Conservation (phyloP, 1,284 basidiomycete genomes). For the Malassezia nana region DNA sequence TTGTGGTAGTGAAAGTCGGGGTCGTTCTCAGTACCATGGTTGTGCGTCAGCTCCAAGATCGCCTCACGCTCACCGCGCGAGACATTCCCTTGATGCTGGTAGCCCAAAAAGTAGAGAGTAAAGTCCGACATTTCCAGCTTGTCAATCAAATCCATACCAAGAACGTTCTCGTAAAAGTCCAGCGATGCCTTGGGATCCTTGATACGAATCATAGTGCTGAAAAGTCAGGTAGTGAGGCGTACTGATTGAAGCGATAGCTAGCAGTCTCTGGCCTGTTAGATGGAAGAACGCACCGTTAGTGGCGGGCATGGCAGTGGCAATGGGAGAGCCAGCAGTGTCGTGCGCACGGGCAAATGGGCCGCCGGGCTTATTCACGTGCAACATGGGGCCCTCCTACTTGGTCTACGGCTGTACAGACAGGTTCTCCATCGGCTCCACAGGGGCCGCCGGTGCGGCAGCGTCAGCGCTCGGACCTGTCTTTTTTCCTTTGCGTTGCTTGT, state of each 20-base stretch:
- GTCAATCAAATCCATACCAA: slow-evolving; percentile 77
- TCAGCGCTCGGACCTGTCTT: slow-evolving; percentile 5
- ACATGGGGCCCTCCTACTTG: not conserved
- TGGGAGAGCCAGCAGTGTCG: not conserved
- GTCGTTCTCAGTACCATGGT: slow-evolving; percentile 47
- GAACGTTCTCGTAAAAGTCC: slow-evolving; percentile 49
- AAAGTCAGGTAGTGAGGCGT: slow-evolving; percentile 7
- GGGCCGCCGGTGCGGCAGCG: not conserved
- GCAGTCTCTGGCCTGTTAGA: slow-evolving; percentile 28
- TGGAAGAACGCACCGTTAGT: not conserved
- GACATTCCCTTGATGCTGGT: slow-evolving; percentile 56
- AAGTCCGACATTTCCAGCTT: slow-evolving; percentile 53
- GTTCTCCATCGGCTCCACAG: slow-evolving; percentile 2
- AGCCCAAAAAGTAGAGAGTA: slow-evolving; percentile 64
- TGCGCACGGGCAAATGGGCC: not conserved
- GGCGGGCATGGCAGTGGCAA: slow-evolving; percentile 3
- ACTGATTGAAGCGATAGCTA: slow-evolving; percentile 43
- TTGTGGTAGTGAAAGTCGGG: slow-evolving; percentile 38
- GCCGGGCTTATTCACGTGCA: not conserved
- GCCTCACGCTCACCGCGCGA: slow-evolving; percentile 58
- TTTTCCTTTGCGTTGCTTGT: slow-evolving; percentile 18
- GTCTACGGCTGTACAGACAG: slow-evolving; percentile 7
- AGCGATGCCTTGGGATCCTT: slow-evolving; percentile 63
- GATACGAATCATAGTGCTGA: slow-evolving; percentile 72
- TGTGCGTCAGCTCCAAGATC: slow-evolving; percentile 31